phyloP scores from a whole-genome alignment of 2,329 filamentous ascomycete species.

The Ophiocordyceps camponoti-rufipedis region DNA sequence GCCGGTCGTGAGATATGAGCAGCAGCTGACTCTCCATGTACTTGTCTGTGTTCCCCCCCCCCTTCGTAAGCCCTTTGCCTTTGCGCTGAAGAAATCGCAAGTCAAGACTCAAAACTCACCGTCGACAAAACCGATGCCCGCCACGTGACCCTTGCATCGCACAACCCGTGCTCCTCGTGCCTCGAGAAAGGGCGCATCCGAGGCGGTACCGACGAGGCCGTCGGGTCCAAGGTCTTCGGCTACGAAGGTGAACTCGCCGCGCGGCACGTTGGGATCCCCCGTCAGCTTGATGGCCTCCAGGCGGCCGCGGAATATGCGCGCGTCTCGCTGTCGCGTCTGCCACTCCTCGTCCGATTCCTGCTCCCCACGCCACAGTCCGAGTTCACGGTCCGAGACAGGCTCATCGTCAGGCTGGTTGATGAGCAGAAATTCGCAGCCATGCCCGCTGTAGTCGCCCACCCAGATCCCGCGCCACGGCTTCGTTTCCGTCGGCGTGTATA shows the following conservation, averaged over 20 bases:
- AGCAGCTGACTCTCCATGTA: constrained; percentile 64
- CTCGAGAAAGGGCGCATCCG: constrained; percentile 53
- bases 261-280: constrained; percentile 75
- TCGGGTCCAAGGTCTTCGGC: constrained; percentile 55
- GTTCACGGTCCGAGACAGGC: constrained; percentile 17
- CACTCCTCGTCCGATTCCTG: constrained; percentile 28
- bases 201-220: constrained; percentile 45
- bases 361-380: constrained; percentile 18
- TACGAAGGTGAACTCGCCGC: constrained; percentile 69
- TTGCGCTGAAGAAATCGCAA: neutral
- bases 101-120: constrained; percentile 36
- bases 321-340: constrained; percentile 23
- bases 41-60: constrained; percentile 31
- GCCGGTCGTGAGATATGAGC: constrained; percentile 53
- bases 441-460: constrained; percentile 76
- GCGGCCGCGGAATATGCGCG: constrained; percentile 41
- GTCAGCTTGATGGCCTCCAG: constrained; percentile 82
- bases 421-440: constrained; percentile 78
- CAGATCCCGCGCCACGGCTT: constrained; percentile 85
- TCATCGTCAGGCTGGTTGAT: constrained; percentile 51
- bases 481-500: constrained; percentile 64
- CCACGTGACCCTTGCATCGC: constrained; percentile 59
- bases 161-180: constrained; percentile 56
- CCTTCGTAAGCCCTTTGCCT: neutral
- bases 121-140: constrained; percentile 48